Percentiles rank a stretch among this genome's conserved stretches.
These are phyloP conservation scores for Cladobotryum protrusum DNA, from an alignment of 2,329 filamentous ascomycete species.

Conservation along the genomic window DNA sequence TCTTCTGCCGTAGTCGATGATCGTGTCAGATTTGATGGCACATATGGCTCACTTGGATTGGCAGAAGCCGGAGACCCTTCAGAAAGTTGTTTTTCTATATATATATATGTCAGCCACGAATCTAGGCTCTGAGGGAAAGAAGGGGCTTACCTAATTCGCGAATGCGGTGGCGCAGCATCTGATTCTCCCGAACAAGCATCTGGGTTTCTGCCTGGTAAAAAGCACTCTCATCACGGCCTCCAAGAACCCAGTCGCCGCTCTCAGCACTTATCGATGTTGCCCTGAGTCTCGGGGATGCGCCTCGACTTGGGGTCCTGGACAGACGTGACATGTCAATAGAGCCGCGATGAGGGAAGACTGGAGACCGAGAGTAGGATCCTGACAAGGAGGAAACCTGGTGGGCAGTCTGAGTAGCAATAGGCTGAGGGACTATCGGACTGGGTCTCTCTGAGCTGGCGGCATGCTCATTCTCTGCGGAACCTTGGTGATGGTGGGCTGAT, in stretches of 20 bases:
- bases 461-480: slow-evolving; percentile 45
- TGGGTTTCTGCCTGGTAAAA: slow-evolving; percentile 81
- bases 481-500: slow-evolving; percentile 28
- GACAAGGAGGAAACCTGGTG: slow-evolving; percentile 15
- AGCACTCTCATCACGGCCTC: slow-evolving; percentile 65
- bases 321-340: slow-evolving; percentile 54
- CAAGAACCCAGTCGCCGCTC: slow-evolving; percentile 54
- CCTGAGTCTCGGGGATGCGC: slow-evolving; percentile 50
- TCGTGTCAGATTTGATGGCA: slow-evolving; percentile 16
- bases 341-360: slow-evolving; percentile 44
- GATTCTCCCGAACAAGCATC: slow-evolving; percentile 70
- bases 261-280: slow-evolving; percentile 54
- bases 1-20: slow-evolving; percentile 7
- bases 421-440: slow-evolving; percentile 29
- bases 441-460: slow-evolving; percentile 43
- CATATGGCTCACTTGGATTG: slow-evolving; percentile 1
- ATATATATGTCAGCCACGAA: background rate
- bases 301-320: slow-evolving; percentile 54
- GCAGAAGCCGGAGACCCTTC: slow-evolving; percentile 3
- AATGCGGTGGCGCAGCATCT: slow-evolving; percentile 72
- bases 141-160: slow-evolving; percentile 62
- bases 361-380: slow-evolving; percentile 46
- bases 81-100: slow-evolving; percentile 6
- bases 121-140: background rate
- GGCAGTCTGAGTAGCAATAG: slow-evolving; percentile 30